A percentile compares a stretch with the other conserved stretches of the same genome.
Evolutionary conservation across 2,329 filamentous ascomycete species (phyloP).

Genomic region (Botryotinia calthae): DNA sequence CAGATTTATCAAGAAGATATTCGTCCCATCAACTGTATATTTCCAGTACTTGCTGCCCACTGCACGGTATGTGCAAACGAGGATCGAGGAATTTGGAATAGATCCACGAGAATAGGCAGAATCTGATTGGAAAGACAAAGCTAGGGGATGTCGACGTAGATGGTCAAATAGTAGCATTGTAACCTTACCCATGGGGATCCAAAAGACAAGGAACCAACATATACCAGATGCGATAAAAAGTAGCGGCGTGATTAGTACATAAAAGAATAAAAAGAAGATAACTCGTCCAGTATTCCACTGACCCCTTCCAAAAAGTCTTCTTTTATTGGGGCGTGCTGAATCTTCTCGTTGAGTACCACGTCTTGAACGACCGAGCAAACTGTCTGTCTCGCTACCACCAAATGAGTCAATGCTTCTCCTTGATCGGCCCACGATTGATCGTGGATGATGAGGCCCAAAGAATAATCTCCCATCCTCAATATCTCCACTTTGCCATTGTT

Average conservation of each 20-base stretch:
- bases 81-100: slow-evolving; percentile 75
- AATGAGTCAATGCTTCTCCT: slow-evolving; percentile 82
- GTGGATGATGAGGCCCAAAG: slow-evolving; percentile 74
- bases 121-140: slow-evolving; percentile 89
- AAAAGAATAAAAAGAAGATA: slow-evolving; percentile 96
- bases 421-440: slow-evolving; percentile 81
- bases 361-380: slow-evolving; percentile 70
- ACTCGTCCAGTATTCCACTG: slow-evolving; percentile 94
- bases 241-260: slow-evolving; percentile 82
- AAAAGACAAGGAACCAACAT: slow-evolving; percentile 97
- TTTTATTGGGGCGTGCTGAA: slow-evolving; percentile 58
- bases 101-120: slow-evolving; percentile 69
- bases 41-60: slow-evolving; percentile 98
- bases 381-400: slow-evolving; percentile 78
- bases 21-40: slow-evolving; percentile 96
- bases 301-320: slow-evolving; percentile 87
- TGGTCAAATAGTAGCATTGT: slow-evolving; percentile 88
- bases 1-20: slow-evolving; percentile 98
- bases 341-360: slow-evolving; percentile 47
- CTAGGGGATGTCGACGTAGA: slow-evolving; percentile 85
- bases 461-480: slow-evolving; percentile 93
- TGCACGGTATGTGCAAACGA: slow-evolving; percentile 95
- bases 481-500: slow-evolving; percentile 98
- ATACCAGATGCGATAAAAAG: slow-evolving; percentile 81
- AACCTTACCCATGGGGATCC: slow-evolving; percentile 97